Evolutionary conservation across 495 filamentous ascomycete genomes (phyloP), one percentile per base, ranked within the genome.

Genomic region (Immersiella caudata): DNA sequence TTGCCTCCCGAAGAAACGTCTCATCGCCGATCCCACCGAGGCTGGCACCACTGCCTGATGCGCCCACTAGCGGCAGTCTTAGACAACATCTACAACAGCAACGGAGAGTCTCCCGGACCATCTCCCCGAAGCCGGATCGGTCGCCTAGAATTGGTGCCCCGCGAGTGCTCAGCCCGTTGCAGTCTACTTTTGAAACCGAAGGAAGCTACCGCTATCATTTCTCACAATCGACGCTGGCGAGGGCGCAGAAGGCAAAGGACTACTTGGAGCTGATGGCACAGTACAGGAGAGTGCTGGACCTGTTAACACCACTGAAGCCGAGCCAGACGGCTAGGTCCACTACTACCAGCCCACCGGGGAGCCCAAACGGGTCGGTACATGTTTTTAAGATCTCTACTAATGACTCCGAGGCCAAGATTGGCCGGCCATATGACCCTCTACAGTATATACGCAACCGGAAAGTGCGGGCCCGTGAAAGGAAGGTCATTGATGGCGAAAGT

Each of bases 371-470:
- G 11, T 72, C 73, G 14, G 65, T 55, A 12, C 66, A 71, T 7
- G 58, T 69, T 5, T 69, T 64, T 6, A 57, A 67, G 27, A 14
- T 60, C 18, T 57, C 67, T 0, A 69, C 64, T 29, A 62, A 54
- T 49, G 71, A 74, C 1, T 35, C 59, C 4, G 68, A 73, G 12
- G 22, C 71, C 29, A 60, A 60, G 6, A 70, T 87, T 40, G 87
- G 88, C 26, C 86, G 93, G 58, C 70, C 74, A 1, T 97, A 97
- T 71, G 94, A 97, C 74, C 94, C 93, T 6, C 81, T 97, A 24
- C 94, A 97, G 72, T 89, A 88, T 70, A 89, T 97, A 58, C 87
- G 94, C 21, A 96, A 97, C 71, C 84, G 93, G 24, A 90, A 92
- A 68, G 83, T 94, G 5, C 85, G 94, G 60, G 88, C 89, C 61